Percentiles rank a stretch among this genome's conserved stretches.
Conservation (phyloP, 352 stramenopile genomes). For the Thalassiosira livingstoniorum region DNA sequence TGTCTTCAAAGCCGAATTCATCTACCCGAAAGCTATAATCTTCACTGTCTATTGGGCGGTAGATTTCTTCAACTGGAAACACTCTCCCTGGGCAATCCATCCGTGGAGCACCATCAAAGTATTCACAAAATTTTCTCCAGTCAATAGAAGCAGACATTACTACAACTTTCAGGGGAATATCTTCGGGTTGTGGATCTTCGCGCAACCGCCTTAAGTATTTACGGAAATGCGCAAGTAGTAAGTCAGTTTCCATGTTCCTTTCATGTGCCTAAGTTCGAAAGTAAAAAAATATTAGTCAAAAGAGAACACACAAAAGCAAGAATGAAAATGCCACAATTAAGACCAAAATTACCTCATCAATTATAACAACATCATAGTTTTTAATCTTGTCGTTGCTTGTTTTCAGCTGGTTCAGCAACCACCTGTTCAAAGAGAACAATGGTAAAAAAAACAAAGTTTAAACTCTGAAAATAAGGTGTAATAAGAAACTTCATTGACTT, state of each 20-base stretch:
- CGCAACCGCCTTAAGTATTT: slow-evolving; percentile 13
- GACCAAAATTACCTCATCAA: no score
- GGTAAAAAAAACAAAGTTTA: no score
- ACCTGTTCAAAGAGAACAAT: no score
- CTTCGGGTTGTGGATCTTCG: slow-evolving; percentile 3
- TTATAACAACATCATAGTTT: slow-evolving; percentile 20
- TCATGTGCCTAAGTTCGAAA: no score
- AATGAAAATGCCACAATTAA: no score
- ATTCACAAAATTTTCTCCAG: slow-evolving; percentile 2
- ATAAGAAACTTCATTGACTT: no score
- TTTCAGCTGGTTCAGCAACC: slow-evolving; percentile 1
- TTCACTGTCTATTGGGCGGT: slow-evolving; percentile 5
- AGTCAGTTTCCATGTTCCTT: slow-evolving; percentile 16
- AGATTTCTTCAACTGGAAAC: slow-evolving; percentile 11
- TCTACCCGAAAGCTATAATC: not conserved
- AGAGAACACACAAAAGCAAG: no score
- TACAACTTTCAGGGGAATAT: slow-evolving; percentile 10
- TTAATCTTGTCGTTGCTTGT: slow-evolving; percentile 1
- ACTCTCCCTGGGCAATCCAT: slow-evolving; percentile 22
- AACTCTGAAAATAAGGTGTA: no score
- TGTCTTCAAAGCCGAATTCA: not conserved
- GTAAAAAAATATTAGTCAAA: no score
- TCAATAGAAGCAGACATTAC: slow-evolving; percentile 19
- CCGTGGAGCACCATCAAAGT: slow-evolving; percentile 4
- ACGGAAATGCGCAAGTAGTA: slow-evolving; percentile 3